A percentile compares a stretch with the other conserved stretches of the same genome.
These are phyloP conservation scores for Pseudogymnoascus sp. DNA, from an alignment of 2,329 filamentous ascomycete genomes.

Conservation along the genomic window DNA sequence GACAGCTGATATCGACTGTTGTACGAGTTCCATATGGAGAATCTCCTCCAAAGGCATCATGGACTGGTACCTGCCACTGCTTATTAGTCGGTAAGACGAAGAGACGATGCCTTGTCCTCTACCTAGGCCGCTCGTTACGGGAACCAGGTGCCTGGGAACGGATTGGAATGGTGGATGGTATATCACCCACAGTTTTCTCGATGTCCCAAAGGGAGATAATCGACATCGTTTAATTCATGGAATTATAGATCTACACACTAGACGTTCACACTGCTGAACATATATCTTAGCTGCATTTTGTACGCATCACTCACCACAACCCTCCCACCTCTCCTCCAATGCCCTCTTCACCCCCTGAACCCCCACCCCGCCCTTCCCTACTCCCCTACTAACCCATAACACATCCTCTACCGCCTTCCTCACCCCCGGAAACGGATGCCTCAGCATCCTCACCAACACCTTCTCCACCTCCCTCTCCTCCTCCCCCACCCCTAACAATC, in stretches of 20 bases:
- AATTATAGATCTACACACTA: too few relatives aligned
- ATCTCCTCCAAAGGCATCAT: neutral
- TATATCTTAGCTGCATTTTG: neutral
- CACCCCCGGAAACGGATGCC: constrained; percentile 77
- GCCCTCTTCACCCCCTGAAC: constrained; percentile 41
- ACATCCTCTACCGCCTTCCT: constrained; percentile 53
- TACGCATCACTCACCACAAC: neutral
- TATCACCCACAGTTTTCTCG: neutral
- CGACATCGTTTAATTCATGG: neutral
- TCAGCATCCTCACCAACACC: constrained; percentile 65
- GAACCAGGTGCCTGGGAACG: neutral
- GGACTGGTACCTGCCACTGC: neutral
- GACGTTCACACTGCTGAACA: neutral
- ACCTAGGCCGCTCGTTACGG: neutral
- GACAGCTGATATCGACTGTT: neutral
- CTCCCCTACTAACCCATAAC: constrained; percentile 42
- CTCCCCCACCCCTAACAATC: constrained; percentile 43
- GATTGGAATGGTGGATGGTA: neutral
- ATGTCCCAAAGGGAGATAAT: neutral
- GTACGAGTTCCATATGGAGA: neutral
- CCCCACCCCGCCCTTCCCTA: constrained; percentile 49
- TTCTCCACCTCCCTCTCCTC: constrained; percentile 42
- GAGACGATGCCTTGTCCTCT: neutral
- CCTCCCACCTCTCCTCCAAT: constrained; percentile 8
- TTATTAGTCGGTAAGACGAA: neutral